These are phyloP conservation scores for Hydrangea macrophylla DNA, from an alignment of 148 eudicot species.

Conservation along the genomic window DNA sequence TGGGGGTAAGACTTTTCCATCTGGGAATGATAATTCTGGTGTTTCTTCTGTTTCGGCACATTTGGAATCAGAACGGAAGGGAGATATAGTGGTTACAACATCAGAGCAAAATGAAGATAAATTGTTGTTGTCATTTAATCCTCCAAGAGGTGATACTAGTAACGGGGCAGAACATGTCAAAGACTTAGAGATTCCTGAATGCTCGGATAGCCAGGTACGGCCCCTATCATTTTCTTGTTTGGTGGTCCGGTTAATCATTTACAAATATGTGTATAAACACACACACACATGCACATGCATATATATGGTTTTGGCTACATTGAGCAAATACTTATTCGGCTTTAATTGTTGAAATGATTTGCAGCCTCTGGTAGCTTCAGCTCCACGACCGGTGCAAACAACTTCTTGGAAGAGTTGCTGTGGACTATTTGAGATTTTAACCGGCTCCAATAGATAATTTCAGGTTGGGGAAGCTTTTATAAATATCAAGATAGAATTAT, in stretches of 20 bases:
- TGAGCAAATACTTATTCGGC: not conserved
- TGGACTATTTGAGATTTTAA: slow-evolving; percentile 53
- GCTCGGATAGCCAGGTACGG: slow-evolving; percentile 25
- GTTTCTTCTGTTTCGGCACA: slow-evolving; percentile 15
- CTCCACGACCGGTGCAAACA: slow-evolving; percentile 32
- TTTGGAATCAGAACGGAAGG: slow-evolving; percentile 20
- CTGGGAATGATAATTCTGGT: slow-evolving; percentile 24
- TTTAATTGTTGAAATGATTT: slow-evolving; percentile 8
- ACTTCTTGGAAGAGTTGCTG: slow-evolving; percentile 54
- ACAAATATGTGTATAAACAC: not conserved
- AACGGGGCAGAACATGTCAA: slow-evolving; percentile 26
- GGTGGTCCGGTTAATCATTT: not conserved
- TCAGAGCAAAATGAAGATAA: slow-evolving; percentile 18
- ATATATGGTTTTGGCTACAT: not conserved
- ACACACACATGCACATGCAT: not conserved
- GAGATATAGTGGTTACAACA: slow-evolving; percentile 17
- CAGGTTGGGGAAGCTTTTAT: slow-evolving; percentile 24
- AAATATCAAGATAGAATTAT: not conserved
- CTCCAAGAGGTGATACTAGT: slow-evolving; percentile 13
- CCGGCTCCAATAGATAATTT: slow-evolving; percentile 42
- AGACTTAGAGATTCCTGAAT: slow-evolving; percentile 29
- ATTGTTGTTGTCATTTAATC: slow-evolving; percentile 10
- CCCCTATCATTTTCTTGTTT: not conserved
- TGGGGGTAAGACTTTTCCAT: slow-evolving; percentile 15
- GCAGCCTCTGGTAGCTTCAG: slow-evolving; percentile 43